phyloP scores from a whole-genome alignment of 768 basidiomycete genomes.

The Leucocoprinus birnbaumii region DNA sequence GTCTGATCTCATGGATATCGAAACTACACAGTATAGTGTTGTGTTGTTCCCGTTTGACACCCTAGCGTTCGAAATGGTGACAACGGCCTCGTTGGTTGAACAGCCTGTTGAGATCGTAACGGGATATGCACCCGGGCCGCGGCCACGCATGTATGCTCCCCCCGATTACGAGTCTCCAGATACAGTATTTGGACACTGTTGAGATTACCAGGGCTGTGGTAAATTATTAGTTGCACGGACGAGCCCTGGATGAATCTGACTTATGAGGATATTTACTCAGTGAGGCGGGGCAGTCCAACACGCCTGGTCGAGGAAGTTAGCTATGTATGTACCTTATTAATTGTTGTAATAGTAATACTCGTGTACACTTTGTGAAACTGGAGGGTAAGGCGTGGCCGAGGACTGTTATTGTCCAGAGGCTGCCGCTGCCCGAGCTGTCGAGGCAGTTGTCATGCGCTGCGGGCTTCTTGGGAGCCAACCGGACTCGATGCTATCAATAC shows the following conservation, averaged over 20 bases:
- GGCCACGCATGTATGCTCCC: slow-evolving; percentile 26
- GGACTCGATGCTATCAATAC: neutral
- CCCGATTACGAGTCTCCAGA: slow-evolving; percentile 21
- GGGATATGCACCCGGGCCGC: slow-evolving; percentile 24
- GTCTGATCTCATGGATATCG: neutral
- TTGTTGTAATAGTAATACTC: neutral
- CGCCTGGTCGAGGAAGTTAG: neutral
- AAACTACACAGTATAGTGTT: slow-evolving; percentile 31
- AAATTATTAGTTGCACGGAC: no score
- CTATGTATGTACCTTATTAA: neutral
- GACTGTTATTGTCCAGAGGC: neutral
- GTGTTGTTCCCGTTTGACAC: slow-evolving; percentile 34
- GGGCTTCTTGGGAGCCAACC: neutral
- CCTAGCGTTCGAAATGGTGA: slow-evolving; percentile 23
- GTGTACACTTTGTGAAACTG: neutral
- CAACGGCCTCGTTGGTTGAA: slow-evolving; percentile 22
- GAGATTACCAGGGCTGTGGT: no score
- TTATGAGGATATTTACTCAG: no score
- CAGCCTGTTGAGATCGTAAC: slow-evolving; percentile 33
- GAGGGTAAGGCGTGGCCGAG: neutral
- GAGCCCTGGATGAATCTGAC: no score
- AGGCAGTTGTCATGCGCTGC: no score
- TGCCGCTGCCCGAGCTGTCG: no score
- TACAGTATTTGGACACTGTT: neutral
- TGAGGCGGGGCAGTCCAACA: no score